A percentile compares a stretch with the other conserved stretches of the same genome.
Evolutionary conservation across 768 basidiomycete genomes (phyloP).

Genomic region (Tylopilus subfusipes): DNA sequence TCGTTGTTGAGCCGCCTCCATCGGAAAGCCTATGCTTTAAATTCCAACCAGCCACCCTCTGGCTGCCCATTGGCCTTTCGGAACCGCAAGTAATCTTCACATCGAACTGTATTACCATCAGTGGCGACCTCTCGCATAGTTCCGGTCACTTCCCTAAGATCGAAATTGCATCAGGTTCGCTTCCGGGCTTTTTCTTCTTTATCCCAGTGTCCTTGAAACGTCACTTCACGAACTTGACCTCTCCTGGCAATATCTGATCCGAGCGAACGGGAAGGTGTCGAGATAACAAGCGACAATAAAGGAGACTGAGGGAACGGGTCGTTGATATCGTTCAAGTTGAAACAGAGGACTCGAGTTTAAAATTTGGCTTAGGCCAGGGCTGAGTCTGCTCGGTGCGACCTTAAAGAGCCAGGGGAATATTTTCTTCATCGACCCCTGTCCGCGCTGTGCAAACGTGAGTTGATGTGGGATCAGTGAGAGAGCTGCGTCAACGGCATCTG

Average conservation of each 20-base stretch:
- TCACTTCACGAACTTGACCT: background rate
- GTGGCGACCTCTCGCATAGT: background rate
- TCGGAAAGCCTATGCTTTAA: constrained; percentile 23
- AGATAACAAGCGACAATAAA: background rate
- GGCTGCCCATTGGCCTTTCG: constrained; percentile 16
- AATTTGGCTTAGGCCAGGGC: background rate
- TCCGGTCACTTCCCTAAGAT: constrained; percentile 1
- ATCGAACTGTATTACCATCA: constrained; percentile 16
- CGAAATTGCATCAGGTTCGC: constrained; percentile 16
- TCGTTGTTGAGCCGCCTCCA: background rate
- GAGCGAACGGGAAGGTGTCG: background rate
- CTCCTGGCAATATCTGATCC: background rate
- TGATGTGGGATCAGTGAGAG: background rate
- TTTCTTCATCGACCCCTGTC: background rate
- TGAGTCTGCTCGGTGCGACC: background rate
- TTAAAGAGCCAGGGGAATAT: background rate
- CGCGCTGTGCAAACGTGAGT: background rate
- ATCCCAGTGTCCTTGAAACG: constrained; percentile 12
- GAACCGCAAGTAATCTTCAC: constrained; percentile 20
- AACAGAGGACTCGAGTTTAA: too few species aligned
- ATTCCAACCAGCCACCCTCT: constrained; percentile 3
- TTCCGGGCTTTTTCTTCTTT: constrained; percentile 5
- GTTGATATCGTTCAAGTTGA: background rate
- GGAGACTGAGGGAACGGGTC: background rate
- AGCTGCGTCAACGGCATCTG: background rate